These are phyloP conservation scores for Diutina scorzettiae DNA, from an alignment of 1,139 yeast species.

Conservation along the genomic window DNA sequence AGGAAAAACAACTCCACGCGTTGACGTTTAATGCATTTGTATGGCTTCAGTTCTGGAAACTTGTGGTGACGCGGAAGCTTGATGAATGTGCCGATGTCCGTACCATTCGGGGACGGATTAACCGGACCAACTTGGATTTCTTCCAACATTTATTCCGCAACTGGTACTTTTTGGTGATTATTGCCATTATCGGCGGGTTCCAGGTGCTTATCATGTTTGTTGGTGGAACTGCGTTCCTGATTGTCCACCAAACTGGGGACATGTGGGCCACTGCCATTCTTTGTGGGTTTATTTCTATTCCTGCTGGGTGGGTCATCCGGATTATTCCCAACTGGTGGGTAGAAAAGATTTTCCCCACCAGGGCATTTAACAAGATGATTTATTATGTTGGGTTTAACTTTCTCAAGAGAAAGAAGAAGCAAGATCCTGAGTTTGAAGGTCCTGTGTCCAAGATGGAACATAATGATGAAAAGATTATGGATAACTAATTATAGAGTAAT, in stretches of 20 bases:
- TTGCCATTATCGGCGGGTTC: constrained; percentile 62
- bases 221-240: constrained; percentile 91
- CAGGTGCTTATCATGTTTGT: constrained; percentile 90
- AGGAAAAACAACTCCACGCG: constrained; percentile 55
- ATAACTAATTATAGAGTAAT: neutral
- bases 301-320: constrained; percentile 66
- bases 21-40: constrained; percentile 93
- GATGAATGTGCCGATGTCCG: constrained; percentile 75
- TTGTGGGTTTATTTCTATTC: constrained; percentile 75
- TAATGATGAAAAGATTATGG: constrained; percentile 1
- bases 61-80: constrained; percentile 80
- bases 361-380: constrained; percentile 34
- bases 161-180: constrained; percentile 66
- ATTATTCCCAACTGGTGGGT: constrained; percentile 78
- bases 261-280: constrained; percentile 87
- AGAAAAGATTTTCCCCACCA: constrained; percentile 53
- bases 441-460: neutral
- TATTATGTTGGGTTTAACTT: constrained; percentile 38
- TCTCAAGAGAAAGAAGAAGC: constrained; percentile 21
- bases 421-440: constrained; percentile 9
- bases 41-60: constrained; percentile 93
- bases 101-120: constrained; percentile 44
- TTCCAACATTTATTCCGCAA: constrained; percentile 73
- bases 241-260: constrained; percentile 64
- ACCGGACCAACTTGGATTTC: constrained; percentile 53